Base-by-base conservation (phyloP, 352 stramenopile genomes). In the Globisporangium solare region DNA sequence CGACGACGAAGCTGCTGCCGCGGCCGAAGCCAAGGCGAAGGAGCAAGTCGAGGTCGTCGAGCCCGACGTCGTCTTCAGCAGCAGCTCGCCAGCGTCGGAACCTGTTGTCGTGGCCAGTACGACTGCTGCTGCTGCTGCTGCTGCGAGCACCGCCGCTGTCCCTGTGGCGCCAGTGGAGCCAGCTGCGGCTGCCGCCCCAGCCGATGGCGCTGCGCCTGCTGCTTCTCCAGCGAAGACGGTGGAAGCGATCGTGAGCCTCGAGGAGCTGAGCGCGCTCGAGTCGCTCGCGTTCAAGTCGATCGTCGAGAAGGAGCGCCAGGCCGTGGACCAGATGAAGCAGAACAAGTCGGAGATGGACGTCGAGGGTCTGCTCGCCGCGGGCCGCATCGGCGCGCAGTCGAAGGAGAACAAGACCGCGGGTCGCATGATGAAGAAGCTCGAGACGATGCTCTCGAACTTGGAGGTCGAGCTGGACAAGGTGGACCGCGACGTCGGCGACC, bases 401-500 rank as follows among this genome's bases (percentile, higher is more conserved):
- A 64, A 84, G 51, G 90, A 96, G 58, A 94, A 96, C 68, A 95
- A 92, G 70, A 91, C 83, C n/a, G 76, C 96, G 40, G 77, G 83
- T 48, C 84, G 69, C 64, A 92, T 98, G 72, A 96, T 98, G 73
- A 88, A 93, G 67, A 85, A 87, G 51, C 77, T 99, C 37, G 84
- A 96, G 60, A 85, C 76, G 6, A 99, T 98, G 92, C 77, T 98
- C 43, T 92, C 87, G 24, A 97, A 92, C 59, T 83, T 99, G 54
- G 90, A 98, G 61, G 73, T 90, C 24, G 92, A 98, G 64, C 84
- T 98, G 15, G 91, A 97, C 24, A 88, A 97, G 65, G 94, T 98
- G 31, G 91, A 99, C 67, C 79, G 87, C 58, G 92, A 97, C 63
- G 97, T 99, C 66, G 97, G 97, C 59, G 94, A 99, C 68, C 97